These are phyloP conservation scores for Chaetoceros muelleri DNA, from an alignment of 108 stramenopile species.

Conservation along the genomic window DNA sequence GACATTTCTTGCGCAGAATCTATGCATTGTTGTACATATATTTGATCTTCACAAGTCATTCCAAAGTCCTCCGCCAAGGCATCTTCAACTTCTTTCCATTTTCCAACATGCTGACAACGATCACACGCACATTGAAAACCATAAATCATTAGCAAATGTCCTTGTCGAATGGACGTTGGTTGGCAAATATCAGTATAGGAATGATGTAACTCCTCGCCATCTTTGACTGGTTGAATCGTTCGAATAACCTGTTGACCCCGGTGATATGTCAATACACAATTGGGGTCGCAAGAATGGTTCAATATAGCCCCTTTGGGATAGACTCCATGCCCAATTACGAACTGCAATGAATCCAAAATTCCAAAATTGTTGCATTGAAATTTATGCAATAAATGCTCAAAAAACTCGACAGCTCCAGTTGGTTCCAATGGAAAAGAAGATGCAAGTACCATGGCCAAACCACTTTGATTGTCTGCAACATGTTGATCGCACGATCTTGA, in stretches of 20 bases:
- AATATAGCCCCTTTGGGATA: conserved; percentile 62
- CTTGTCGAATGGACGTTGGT: conserved; percentile 20
- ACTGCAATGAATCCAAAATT: conserved; percentile 31
- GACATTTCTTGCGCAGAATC: neutral
- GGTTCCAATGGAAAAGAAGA: neutral
- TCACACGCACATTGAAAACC: conserved; percentile 47
- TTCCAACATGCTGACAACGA: conserved; percentile 16
- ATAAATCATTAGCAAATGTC: conserved; percentile 28
- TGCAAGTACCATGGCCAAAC: neutral
- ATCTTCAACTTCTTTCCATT: neutral
- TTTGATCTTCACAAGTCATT: neutral
- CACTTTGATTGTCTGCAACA: conserved; percentile 2
- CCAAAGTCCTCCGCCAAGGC: conserved; percentile 1
- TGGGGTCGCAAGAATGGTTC: conserved; percentile 65
- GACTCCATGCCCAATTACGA: conserved; percentile 35
- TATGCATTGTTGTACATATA: neutral
- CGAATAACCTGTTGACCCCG: conserved; percentile 9
- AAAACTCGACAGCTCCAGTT: conserved; percentile 6
- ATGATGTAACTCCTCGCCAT: conserved; percentile 54
- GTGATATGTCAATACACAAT: conserved; percentile 42
- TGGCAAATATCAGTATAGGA: conserved; percentile 48
- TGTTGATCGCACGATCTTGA: neutral
- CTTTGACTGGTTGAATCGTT: conserved; percentile 13
- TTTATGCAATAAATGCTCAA: neutral
- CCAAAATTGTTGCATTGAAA: conserved; percentile 63